These are phyloP conservation scores for Pseudoneurospora amorphoporcata DNA, from an alignment of 495 filamentous ascomycete species.

Conservation along the genomic window DNA sequence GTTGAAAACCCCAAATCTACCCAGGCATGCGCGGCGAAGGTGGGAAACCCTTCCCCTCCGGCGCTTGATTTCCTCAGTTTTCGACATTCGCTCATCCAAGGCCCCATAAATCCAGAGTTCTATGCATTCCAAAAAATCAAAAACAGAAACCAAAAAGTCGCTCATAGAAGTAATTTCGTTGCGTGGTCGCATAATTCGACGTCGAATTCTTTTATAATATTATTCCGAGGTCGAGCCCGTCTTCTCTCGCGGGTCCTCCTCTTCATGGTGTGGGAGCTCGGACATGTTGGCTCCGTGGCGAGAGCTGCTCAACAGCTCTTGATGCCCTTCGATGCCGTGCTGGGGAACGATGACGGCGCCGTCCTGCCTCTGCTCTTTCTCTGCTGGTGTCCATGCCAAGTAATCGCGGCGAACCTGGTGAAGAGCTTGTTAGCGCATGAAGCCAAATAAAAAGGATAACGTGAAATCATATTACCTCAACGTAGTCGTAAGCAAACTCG, in stretches of 20 bases:
- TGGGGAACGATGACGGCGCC: constrained; percentile 57
- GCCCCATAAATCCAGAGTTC: not conserved
- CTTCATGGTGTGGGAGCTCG: not conserved
- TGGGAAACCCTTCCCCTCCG: not conserved
- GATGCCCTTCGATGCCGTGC: constrained; percentile 73
- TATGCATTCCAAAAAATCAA: not conserved
- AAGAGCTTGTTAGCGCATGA: not conserved
- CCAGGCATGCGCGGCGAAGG: not conserved
- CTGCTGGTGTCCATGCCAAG: constrained; percentile 90
- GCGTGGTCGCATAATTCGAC: not conserved
- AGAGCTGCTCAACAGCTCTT: constrained; percentile 16
- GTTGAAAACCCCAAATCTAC: not conserved
- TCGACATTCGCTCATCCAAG: not conserved
- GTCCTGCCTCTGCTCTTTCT: constrained; percentile 55
- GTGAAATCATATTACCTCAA: constrained; percentile 45
- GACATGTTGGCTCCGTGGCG: constrained; percentile 1
- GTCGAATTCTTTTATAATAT: not conserved
- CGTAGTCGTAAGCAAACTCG: constrained; percentile 98
- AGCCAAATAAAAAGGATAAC: not conserved
- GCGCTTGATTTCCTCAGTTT: not conserved
- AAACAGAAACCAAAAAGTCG: not conserved
- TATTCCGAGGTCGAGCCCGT: not conserved
- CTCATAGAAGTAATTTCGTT: not conserved
- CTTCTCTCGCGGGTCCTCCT: not conserved
- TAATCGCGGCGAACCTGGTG: constrained; percentile 77